Base-by-base conservation (phyloP, 1,284 basidiomycete species). In the Lentinula novae-zelandiae region DNA sequence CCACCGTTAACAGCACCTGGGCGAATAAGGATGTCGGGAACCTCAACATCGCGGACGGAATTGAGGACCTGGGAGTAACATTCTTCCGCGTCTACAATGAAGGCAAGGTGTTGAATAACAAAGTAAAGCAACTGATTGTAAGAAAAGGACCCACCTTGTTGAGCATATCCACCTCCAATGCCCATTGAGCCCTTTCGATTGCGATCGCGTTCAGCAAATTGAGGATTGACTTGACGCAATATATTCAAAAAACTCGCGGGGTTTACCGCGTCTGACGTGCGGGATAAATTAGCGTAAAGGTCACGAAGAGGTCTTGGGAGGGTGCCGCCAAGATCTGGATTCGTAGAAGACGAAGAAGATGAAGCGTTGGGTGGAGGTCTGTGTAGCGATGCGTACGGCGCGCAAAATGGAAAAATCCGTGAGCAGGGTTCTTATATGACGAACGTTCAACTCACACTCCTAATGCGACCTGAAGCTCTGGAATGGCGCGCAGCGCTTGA, bases 401-500 rank as follows among this genome's bases (percentile, higher is more conserved):
- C 66, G 40, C 64, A 13, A 73, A 72, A 63, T 75, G 75, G 10
- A 4, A 76, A 67, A 3, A 73, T 72, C 8, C 73, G 70, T 52
- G 5, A 39, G 39, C 53, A 56, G 22, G 50, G 38, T 52, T 27
- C 48, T n/a, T 33, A 34, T 7, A 20, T 13, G 42, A 17, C 34
- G 22, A 31, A 51, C 13, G 17, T 8, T 55, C n/a, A 27, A 50
- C 60, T 52, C 20, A 90, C 86, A 73, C 73, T 64, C 72, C 73
- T 20, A 96, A 78, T 1, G 91, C 88, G 1, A 77, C 72, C 67
- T 91, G 89, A 1, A 99, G 81, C 69, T 98, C 94, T 0, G 95
- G 95, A 59, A 99, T 91, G 2, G 90, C 87, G 17, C 94, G 89
- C 64, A 99, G 81, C 13, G 93, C 90, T 76, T 99, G 96, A 1